Conservation (phyloP, 805 yeast species). For the Komagataella mondaviorum region DNA sequence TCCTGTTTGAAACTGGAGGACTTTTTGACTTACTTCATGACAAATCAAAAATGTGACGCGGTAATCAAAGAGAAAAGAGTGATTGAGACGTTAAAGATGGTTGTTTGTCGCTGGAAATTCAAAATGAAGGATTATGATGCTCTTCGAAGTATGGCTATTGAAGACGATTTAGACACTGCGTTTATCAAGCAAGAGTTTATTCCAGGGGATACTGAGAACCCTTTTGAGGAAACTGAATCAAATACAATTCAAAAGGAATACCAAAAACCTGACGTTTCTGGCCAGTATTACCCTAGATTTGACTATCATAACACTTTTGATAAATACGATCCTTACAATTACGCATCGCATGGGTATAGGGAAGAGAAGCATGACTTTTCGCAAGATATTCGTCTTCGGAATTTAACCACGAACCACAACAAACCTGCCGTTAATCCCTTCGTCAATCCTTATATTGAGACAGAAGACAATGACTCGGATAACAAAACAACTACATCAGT, state of each 20-base stretch:
- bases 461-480: neutral
- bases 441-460: neutral
- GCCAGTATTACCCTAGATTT: neutral
- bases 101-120: constrained; percentile 33
- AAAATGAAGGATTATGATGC: constrained; percentile 12
- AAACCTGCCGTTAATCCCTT: neutral
- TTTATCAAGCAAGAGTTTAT: neutral
- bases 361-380: neutral
- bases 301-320: neutral
- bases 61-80: constrained; percentile 26
- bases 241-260: neutral
- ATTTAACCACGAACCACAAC: neutral
- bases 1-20: constrained; percentile 66
- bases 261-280: neutral
- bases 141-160: neutral
- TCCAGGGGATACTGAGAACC: neutral
- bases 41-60: constrained; percentile 42
- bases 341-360: neutral
- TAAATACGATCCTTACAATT: neutral
- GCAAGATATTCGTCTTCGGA: neutral
- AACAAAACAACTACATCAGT: neutral
- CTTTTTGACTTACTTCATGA: constrained; percentile 48
- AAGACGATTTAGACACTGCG: neutral
- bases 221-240: neutral
- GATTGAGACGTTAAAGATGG: constrained; percentile 32